Evolutionary conservation across 2,329 filamentous ascomycete species (phyloP), one percentile per base, ranked within the genome.

Genomic region (Phialophora macrospora): DNA sequence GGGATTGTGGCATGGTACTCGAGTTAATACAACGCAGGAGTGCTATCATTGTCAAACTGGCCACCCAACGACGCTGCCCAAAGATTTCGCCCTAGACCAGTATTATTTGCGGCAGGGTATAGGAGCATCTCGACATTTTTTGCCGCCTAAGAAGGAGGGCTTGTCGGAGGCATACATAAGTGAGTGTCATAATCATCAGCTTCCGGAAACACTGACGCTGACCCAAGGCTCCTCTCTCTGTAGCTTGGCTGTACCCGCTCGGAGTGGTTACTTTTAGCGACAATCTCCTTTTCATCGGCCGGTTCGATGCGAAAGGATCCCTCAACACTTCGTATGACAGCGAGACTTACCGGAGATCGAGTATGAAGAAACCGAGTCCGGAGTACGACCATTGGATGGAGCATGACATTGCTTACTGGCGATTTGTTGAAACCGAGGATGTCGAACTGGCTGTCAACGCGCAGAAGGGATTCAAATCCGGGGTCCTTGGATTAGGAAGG

Each of bases 371-470:
- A 44, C 63, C 68, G 6, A 67, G 67, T 34, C 22, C 67, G 24
- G 66, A 68, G 14, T 68, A 70, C 32, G 66, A 70, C 46, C 60
- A 60, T 30, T 70, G 68, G 68, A 70, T 70, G 68, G 52, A 65
- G 28, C 59, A 70, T 52, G 68, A 70, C n/a, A 68, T 70, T 41
- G 68, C 66, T 22, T 70, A 70, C 32, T 70, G 66, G 66, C 57
- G 66, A 26, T 63, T 66, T 28, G 68, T 70, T 1, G 68, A 70
- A 38, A 68, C 32, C 30, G 68, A 70, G 49, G 68, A 70, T 30
- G 68, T 70, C 20, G 65, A 70, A 32, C 52, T 70, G 60, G 68
- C 68, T 22, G 55, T 70, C 24, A 68, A 61, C 46, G 68, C 68
- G 24, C 68, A 70, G 48, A 70, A 68, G 55, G 68, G 68, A 55